These are phyloP conservation scores for Stramenopiles sp. DNA, from an alignment of 352 stramenopile species.

Conservation along the genomic window DNA sequence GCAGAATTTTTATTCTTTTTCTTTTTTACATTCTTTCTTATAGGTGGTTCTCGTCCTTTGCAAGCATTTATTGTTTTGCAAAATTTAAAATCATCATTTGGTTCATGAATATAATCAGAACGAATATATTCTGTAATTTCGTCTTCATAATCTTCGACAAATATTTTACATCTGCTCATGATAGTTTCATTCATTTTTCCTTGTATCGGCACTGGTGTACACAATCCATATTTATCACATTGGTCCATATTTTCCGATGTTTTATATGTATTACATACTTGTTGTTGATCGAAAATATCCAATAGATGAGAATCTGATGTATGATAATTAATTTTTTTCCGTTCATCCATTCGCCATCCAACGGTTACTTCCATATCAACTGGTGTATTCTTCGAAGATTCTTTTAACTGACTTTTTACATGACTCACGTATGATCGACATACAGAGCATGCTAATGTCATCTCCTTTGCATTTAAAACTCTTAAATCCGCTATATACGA, in stretches of 20 bases:
- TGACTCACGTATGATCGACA: background rate
- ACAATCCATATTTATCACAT: background rate
- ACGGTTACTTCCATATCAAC: background rate
- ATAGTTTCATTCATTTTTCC: background rate
- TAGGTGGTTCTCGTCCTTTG: background rate
- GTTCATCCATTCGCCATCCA: background rate
- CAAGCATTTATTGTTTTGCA: background rate
- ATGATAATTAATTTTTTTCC: background rate
- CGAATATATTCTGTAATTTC: background rate
- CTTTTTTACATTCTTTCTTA: background rate
- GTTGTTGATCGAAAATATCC: background rate
- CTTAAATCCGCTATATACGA: background rate
- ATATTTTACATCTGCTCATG: background rate
- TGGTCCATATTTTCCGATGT: background rate
- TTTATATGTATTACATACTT: background rate
- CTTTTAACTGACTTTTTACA: background rate
- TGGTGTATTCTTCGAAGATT: background rate
- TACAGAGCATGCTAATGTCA: background rate
- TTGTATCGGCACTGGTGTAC: background rate
- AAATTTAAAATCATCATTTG: background rate
- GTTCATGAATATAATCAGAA: background rate
- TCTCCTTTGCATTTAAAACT: background rate
- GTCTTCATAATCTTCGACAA: background rate
- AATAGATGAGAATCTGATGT: background rate
- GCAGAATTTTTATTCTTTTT: background rate